These are phyloP conservation scores for Turritis glabra DNA, from an alignment of 345 rosid species.

Conservation along the genomic window DNA sequence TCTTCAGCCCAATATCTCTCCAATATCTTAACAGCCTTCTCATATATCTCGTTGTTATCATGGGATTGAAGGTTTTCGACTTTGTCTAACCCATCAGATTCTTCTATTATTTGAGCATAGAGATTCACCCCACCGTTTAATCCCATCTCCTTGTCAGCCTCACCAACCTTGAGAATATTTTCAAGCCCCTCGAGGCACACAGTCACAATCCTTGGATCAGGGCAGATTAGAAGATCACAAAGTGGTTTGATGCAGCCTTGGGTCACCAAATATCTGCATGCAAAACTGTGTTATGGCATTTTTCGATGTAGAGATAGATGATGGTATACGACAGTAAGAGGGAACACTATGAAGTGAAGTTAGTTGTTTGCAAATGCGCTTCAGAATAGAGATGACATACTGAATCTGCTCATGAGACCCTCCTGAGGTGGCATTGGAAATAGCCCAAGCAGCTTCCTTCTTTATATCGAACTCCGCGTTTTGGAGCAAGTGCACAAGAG, in stretches of 20 bases:
- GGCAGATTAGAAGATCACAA: slow-evolving; percentile 75
- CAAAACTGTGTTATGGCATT: slow-evolving; percentile 23
- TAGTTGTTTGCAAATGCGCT: slow-evolving; percentile 7
- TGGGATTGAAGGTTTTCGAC: slow-evolving; percentile 78
- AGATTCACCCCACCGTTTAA: slow-evolving; percentile 55
- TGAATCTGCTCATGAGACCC: slow-evolving; percentile 84
- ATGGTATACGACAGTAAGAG: slow-evolving; percentile 8
- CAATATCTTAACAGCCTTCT: slow-evolving; percentile 76
- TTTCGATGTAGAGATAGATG: slow-evolving; percentile 2
- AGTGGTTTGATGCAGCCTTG: slow-evolving; percentile 87
- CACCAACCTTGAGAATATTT: slow-evolving; percentile 81
- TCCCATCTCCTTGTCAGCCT: slow-evolving; percentile 75
- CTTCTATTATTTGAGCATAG: slow-evolving; percentile 70
- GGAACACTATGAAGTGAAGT: slow-evolving; percentile 21
- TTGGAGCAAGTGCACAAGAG: slow-evolving; percentile 79
- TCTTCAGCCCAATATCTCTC: slow-evolving; percentile 88
- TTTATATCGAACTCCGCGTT: slow-evolving; percentile 82
- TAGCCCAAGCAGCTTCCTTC: slow-evolving; percentile 92
- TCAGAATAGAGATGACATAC: slow-evolving; percentile 41
- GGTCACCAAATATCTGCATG: slow-evolving; percentile 61
- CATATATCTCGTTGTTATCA: slow-evolving; percentile 83
- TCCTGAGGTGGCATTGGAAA: slow-evolving; percentile 90
- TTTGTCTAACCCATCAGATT: slow-evolving; percentile 74
- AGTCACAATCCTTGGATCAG: slow-evolving; percentile 80
- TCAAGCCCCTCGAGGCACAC: slow-evolving; percentile 89